Conservation (phyloP, 305 asterid species). For the Fraxinus ornus region DNA sequence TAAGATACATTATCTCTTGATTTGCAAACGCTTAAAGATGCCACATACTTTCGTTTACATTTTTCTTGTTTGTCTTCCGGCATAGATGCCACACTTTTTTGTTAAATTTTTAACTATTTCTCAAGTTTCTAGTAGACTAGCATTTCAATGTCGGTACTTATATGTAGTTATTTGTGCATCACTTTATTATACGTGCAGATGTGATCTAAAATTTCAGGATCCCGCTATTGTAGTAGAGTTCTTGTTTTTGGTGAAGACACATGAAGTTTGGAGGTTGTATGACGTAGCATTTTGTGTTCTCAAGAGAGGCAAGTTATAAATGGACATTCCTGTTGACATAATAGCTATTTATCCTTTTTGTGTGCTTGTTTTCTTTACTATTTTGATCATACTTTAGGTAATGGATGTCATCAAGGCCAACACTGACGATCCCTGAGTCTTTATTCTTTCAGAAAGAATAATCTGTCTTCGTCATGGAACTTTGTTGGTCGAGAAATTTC, state of each 20-base stretch:
- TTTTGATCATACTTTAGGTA: conserved; percentile 47
- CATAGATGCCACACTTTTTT: not conserved
- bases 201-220: not conserved
- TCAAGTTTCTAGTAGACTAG: not conserved
- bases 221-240: not conserved
- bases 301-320: conserved; percentile 60
- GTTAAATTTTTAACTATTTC: not conserved
- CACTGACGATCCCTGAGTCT: conserved; percentile 66
- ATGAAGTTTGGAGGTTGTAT: too few species aligned
- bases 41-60: too few species aligned
- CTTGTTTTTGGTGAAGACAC: too few species aligned
- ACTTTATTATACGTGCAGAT: not conserved
- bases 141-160: not conserved
- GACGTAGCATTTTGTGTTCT: conserved; percentile 28
- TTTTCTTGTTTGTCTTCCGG: not conserved
- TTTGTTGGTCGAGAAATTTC: conserved; percentile 42
- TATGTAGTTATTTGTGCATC: not conserved
- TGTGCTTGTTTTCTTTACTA: conserved; percentile 9
- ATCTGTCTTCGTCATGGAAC: conserved; percentile 83
- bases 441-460: conserved; percentile 61
- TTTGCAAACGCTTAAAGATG: not conserved
- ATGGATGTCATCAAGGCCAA: conserved; percentile 69
- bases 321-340: not conserved
- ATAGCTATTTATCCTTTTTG: not conserved
- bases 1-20: not conserved